phyloP scores from a whole-genome alignment of 2,329 filamentous ascomycete genomes.

The Myriosclerotinia curreyana region DNA sequence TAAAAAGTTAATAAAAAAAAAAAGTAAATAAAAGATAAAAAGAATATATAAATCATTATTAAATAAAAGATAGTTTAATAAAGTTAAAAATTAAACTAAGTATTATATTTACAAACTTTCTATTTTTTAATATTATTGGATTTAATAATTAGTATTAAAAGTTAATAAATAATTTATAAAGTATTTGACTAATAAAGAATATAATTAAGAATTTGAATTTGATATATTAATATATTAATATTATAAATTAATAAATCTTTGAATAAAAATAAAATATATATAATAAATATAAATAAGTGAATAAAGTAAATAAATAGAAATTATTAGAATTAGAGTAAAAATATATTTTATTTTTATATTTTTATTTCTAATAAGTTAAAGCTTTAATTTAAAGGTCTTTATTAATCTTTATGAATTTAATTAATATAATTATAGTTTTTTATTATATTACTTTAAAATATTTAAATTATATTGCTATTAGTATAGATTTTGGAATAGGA shows the following conservation, averaged over 20 bases:
- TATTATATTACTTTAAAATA: too few relatives aligned
- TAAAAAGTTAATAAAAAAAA: too few relatives aligned
- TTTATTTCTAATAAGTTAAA: constrained; percentile 13
- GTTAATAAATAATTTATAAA: background rate
- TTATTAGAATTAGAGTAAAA: constrained; percentile 1
- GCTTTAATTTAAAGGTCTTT: constrained; percentile 1
- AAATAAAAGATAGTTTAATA: background rate
- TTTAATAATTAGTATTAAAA: background rate
- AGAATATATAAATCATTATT: constrained; percentile 16
- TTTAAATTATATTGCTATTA: too few relatives aligned
- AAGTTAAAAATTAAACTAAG: constrained; percentile 5
- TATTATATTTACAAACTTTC: background rate
- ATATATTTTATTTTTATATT: constrained; percentile 10
- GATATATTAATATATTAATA: background rate
- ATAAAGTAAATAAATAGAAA: background rate
- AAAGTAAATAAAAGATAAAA: background rate
- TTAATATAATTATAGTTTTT: too few relatives aligned
- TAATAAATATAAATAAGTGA: constrained; percentile 1
- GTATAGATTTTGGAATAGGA: too few relatives aligned
- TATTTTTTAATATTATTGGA: background rate
- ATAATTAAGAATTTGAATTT: background rate
- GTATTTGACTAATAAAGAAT: constrained; percentile 12
- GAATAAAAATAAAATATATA: background rate
- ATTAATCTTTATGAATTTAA: background rate
- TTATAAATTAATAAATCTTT: constrained; percentile 3